Evolutionary conservation across 345 rosid species (phyloP).

Genomic region (Arabidopsis suecica): DNA sequence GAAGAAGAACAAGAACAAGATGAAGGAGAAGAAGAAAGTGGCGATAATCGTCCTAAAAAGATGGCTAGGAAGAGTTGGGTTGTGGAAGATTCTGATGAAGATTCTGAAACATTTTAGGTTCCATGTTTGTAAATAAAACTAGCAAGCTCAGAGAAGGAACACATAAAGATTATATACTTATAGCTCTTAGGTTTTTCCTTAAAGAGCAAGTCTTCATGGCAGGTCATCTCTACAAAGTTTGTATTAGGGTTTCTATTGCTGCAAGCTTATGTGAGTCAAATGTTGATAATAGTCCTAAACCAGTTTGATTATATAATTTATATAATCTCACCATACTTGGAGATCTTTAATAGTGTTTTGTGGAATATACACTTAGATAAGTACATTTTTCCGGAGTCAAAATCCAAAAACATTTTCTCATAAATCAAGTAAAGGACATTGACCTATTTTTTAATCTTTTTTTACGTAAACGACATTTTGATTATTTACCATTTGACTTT

Average conservation of each 20-base stretch:
- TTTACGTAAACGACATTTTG: too few species aligned
- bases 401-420: too few species aligned
- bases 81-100: constrained; percentile 68
- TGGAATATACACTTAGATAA: too few species aligned
- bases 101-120: constrained; percentile 39
- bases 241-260: background rate
- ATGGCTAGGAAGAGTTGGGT: constrained; percentile 53
- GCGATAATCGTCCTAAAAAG: constrained; percentile 41
- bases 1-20: constrained; percentile 9
- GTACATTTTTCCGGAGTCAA: too few species aligned
- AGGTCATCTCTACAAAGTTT: constrained; percentile 6
- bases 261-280: background rate
- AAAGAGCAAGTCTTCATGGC: constrained; percentile 21
- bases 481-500: too few species aligned
- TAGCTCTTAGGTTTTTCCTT: constrained; percentile 7
- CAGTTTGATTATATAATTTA: background rate
- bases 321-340: constrained; percentile 7
- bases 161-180: constrained; percentile 1
- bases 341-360: background rate
- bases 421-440: too few species aligned
- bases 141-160: constrained; percentile 24
- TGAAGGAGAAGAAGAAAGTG: background rate
- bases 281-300: background rate
- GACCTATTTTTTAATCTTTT: too few species aligned
- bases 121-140: constrained; percentile 19